Conservation (phyloP, 139 green algal genomes). For the Volvox africanus region DNA sequence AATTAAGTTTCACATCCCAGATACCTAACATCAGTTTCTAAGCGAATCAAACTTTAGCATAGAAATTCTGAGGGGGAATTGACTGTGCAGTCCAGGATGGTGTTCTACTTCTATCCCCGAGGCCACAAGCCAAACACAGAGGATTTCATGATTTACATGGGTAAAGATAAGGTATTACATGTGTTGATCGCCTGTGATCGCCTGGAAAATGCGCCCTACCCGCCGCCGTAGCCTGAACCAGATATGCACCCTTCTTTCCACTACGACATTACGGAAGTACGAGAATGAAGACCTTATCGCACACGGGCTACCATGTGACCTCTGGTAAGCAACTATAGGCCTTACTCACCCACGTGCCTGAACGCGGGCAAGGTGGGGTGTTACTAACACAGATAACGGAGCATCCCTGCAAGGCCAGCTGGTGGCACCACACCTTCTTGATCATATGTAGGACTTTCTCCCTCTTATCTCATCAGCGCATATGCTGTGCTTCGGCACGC, state of each 20-base stretch:
- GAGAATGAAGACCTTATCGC: conserved; percentile 97
- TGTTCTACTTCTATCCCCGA: conserved; percentile 89
- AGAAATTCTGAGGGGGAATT: neutral
- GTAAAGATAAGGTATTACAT: conserved; percentile 52
- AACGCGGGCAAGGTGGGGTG: too few relatives aligned
- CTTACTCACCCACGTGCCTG: too few relatives aligned
- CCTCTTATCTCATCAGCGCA: too few relatives aligned
- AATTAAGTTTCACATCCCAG: neutral
- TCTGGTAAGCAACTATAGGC: conserved; percentile 64
- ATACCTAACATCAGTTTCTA: neutral
- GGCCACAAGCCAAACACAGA: conserved; percentile 70
- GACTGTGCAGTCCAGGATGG: conserved; percentile 71
- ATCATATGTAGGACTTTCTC: too few relatives aligned
- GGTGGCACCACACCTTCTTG: too few relatives aligned
- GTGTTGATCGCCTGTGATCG: neutral
- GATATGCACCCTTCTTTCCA: neutral
- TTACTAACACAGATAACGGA: too few relatives aligned
- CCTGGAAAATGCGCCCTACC: neutral
- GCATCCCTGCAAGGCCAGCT: too few relatives aligned
- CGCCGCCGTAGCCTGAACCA: neutral
- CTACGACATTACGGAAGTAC: conserved; percentile 48
- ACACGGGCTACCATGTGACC: conserved; percentile 80
- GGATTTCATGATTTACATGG: conserved; percentile 93
- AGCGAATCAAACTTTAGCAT: neutral
- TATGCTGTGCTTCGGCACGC: too few relatives aligned